Evolutionary conservation across 495 filamentous ascomycete genomes (phyloP).

Genomic region (Aspergillus sclerotiicarbonarius): DNA sequence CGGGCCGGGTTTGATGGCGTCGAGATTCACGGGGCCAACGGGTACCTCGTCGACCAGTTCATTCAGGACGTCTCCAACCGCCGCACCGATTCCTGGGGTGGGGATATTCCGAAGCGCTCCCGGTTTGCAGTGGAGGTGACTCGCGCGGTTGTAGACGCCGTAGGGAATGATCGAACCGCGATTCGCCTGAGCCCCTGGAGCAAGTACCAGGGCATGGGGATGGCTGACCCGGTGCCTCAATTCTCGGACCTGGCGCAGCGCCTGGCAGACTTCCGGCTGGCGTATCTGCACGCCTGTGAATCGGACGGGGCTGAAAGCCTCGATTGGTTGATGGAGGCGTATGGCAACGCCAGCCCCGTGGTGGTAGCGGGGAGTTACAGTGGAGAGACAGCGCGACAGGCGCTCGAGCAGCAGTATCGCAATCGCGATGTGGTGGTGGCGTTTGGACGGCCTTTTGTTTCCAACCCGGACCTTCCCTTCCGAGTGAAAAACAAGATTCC

Average conservation of each 20-base stretch:
- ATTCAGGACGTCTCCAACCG: conserved; percentile 48
- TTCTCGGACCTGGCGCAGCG: conserved; percentile 11
- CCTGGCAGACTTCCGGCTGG: not conserved
- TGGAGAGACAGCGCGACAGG: not conserved
- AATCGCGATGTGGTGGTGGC: conserved; percentile 31
- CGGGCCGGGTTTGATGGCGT: conserved; percentile 62
- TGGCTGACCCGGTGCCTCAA: conserved; percentile 28
- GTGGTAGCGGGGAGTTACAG: not conserved
- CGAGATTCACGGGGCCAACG: conserved; percentile 56
- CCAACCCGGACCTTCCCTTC: conserved; percentile 65
- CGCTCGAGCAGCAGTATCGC: conserved; percentile 14
- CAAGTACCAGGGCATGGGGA: conserved; percentile 41
- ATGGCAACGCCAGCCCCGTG: not conserved
- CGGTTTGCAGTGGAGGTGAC: conserved; percentile 48
- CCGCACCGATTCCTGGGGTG: conserved; percentile 52
- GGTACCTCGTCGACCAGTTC: conserved; percentile 58
- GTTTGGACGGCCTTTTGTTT: conserved; percentile 66
- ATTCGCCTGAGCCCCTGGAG: conserved; percentile 50
- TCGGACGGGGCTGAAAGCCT: not conserved
- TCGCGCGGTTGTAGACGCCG: conserved; percentile 21
- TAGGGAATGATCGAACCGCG: conserved; percentile 33
- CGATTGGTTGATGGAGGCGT: not conserved
- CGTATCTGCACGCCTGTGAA: not conserved
- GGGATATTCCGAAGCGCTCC: conserved; percentile 50
- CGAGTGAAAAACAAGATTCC: conserved; percentile 53